Evolutionary conservation across 2,329 filamentous ascomycete species (phyloP).

Genomic region (Parascedosporium putredinis): DNA sequence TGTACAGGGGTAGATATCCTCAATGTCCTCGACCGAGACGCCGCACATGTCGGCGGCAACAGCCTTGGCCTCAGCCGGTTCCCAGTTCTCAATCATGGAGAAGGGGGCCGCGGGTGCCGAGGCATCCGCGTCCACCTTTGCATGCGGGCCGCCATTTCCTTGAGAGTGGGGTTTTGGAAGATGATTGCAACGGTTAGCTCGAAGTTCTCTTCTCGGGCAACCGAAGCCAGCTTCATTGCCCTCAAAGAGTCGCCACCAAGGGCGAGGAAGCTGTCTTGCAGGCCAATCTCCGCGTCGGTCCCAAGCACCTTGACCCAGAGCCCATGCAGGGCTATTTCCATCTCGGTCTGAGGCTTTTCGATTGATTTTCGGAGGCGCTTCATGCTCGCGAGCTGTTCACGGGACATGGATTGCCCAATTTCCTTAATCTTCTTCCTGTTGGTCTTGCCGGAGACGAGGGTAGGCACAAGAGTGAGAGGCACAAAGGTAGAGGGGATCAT

Average conservation of each 20-base stretch:
- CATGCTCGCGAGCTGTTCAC: slow-evolving; percentile 15
- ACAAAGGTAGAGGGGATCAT: slow-evolving; percentile 39
- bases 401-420: slow-evolving; percentile 29
- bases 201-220: slow-evolving; percentile 27
- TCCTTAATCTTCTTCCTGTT: slow-evolving; percentile 38
- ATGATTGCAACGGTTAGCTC: slow-evolving; percentile 33
- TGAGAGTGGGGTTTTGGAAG: slow-evolving; percentile 33
- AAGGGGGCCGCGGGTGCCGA: slow-evolving; percentile 24
- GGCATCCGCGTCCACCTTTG: slow-evolving; percentile 14
- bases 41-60: slow-evolving; percentile 31
- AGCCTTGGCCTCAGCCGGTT: slow-evolving; percentile 19
- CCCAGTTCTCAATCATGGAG: slow-evolving; percentile 27
- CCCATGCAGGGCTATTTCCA: slow-evolving; percentile 25
- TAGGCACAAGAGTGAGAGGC: slow-evolving; percentile 33
- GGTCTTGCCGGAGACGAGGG: slow-evolving; percentile 37
- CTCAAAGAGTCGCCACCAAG: slow-evolving; percentile 40
- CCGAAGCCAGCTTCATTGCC: slow-evolving; percentile 39
- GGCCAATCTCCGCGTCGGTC: slow-evolving; percentile 18
- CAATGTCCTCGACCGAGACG: slow-evolving; percentile 23
- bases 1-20: slow-evolving; percentile 45
- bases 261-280: slow-evolving; percentile 34
- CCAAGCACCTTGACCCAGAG: slow-evolving; percentile 29
- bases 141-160: slow-evolving; percentile 29
- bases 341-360: slow-evolving; percentile 26
- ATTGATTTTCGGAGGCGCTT: not conserved